Conservation (phyloP, 2,329 filamentous ascomycete genomes). For the Ascomycota sp. region DNA sequence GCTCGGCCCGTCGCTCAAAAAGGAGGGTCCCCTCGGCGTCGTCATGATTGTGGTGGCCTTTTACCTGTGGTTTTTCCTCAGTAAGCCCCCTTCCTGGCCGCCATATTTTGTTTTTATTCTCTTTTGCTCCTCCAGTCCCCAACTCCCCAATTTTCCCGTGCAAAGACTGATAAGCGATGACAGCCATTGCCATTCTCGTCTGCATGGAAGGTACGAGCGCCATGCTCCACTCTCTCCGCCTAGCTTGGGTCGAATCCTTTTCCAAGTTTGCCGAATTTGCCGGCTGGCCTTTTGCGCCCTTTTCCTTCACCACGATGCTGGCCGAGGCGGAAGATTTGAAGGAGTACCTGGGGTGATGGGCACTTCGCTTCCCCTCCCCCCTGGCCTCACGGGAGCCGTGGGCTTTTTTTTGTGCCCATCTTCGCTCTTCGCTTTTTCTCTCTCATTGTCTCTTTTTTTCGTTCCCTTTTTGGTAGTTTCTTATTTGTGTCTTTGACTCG, state of each 20-base stretch:
- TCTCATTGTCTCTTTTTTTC: too few species aligned
- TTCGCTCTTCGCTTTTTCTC: background rate
- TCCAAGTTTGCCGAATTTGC: conserved; percentile 92
- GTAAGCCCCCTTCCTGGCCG: conserved; percentile 13
- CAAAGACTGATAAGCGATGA: conserved; percentile 6
- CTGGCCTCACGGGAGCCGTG: background rate
- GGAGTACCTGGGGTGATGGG: conserved; percentile 31
- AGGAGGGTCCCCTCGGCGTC: conserved; percentile 46
- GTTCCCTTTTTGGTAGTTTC: too few species aligned
- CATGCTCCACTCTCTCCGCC: conserved; percentile 78
- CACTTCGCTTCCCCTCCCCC: background rate
- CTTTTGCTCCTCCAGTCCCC: background rate
- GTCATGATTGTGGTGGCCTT: conserved; percentile 69
- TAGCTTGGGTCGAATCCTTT: conserved; percentile 96
- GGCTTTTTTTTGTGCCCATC: background rate
- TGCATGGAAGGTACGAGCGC: conserved; percentile 93
- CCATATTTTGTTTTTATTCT: too few species aligned
- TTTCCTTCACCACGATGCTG: conserved; percentile 66
- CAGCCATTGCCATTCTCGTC: conserved; percentile 45
- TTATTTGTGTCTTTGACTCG: too few species aligned
- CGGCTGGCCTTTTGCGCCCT: conserved; percentile 70
- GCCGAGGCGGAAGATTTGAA: conserved; percentile 57
- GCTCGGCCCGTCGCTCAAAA: conserved; percentile 52
- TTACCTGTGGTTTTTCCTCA: conserved; percentile 77
- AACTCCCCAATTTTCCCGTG: too few species aligned